Evolutionary conservation across 1,284 basidiomycete genomes (phyloP).

Genomic region (Austroboletus niveus): DNA sequence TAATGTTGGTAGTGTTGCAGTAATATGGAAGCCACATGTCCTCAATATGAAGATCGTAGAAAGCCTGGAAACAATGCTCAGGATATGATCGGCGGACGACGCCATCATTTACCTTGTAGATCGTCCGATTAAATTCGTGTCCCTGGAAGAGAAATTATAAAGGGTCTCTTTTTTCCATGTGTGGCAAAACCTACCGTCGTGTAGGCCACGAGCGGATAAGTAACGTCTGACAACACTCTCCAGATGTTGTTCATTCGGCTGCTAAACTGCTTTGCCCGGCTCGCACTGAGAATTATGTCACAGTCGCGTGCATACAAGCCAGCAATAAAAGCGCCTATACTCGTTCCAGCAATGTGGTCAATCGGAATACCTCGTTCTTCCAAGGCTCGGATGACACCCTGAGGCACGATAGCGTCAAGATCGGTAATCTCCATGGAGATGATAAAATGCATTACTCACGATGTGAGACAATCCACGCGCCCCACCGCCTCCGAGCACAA

Average conservation of each 20-base stretch:
- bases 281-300: conserved; percentile 84
- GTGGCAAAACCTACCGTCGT: conserved; percentile 71
- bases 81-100: neutral
- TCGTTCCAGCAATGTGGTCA: conserved; percentile 87
- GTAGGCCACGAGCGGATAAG: conserved; percentile 96
- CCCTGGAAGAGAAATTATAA: conserved; percentile 47
- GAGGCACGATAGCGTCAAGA: conserved; percentile 4
- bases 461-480: conserved; percentile 94
- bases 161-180: conserved; percentile 19
- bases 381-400: conserved; percentile 89
- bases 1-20: conserved; percentile 99
- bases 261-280: conserved; percentile 89
- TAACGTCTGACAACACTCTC: conserved; percentile 93
- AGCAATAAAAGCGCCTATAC: conserved; percentile 93
- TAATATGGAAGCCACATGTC: conserved; percentile 99
- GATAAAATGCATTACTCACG: conserved; percentile 41
- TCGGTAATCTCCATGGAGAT: conserved; percentile 14
- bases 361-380: conserved; percentile 93
- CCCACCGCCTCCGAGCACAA: conserved; percentile 95
- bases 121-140: conserved; percentile 86
- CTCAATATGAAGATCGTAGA: conserved; percentile 95
- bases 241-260: conserved; percentile 93
- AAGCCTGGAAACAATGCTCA: conserved; percentile 49
- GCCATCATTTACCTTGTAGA: conserved; percentile 65
- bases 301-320: conserved; percentile 95